These are phyloP conservation scores for Aspergillus terreus DNA, from an alignment of 2,329 filamentous ascomycete species.

Conservation along the genomic window DNA sequence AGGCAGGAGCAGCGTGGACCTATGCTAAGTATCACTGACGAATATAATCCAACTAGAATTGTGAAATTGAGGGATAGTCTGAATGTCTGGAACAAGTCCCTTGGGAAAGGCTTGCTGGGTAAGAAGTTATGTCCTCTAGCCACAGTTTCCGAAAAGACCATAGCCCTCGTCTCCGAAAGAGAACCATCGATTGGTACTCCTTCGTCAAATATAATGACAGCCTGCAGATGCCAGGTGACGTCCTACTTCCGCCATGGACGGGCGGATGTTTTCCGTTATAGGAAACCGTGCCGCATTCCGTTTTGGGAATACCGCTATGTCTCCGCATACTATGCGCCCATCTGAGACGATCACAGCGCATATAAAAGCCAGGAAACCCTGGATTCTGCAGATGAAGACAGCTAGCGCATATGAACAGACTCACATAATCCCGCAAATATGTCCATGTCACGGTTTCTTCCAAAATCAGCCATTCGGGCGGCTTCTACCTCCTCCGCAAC, in stretches of 20 bases:
- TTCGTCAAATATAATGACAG: too few relatives aligned
- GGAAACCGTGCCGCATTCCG: constrained; percentile 15
- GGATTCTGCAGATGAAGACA: background rate
- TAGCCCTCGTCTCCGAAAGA: too few relatives aligned
- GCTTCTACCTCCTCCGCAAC: constrained; percentile 29
- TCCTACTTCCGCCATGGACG: background rate
- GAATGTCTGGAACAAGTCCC: background rate
- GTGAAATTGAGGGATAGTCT: background rate
- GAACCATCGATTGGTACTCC: too few relatives aligned
- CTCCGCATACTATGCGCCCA: constrained; percentile 7
- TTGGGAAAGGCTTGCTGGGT: too few relatives aligned
- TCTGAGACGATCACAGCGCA: constrained; percentile 1
- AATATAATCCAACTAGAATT: background rate
- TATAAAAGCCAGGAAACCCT: constrained; percentile 13
- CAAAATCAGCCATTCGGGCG: constrained; percentile 25
- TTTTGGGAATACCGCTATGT: constrained; percentile 6
- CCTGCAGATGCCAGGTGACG: background rate
- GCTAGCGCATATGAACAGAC: background rate
- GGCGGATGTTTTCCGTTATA: constrained; percentile 5
- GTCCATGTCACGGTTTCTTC: constrained; percentile 27
- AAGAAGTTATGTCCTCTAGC: too few relatives aligned
- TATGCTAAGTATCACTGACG: background rate
- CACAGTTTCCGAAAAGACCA: too few relatives aligned
- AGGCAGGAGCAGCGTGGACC: background rate
- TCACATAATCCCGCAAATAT: constrained; percentile 12